A percentile compares a stretch with the other conserved stretches of the same genome.
phyloP scores from a whole-genome alignment of 257 asterid species.

The Verbascum thapsus region DNA sequence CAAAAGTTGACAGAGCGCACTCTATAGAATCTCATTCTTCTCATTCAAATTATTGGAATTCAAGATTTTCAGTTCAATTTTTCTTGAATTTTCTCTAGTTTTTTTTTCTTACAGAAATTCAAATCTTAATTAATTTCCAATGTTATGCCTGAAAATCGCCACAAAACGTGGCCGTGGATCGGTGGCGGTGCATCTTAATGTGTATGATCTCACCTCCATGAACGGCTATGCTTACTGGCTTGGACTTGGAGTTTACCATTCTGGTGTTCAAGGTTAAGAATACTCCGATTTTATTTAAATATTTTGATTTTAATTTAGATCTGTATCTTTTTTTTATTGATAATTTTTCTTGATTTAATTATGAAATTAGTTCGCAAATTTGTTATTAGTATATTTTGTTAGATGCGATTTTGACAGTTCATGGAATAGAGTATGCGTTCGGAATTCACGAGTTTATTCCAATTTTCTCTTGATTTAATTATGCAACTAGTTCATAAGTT shows the following conservation, averaged over 20 bases:
- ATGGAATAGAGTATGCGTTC: too few relatives aligned
- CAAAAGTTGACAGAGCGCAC: not conserved
- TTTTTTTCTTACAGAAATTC: not conserved
- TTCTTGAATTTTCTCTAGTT: slow-evolving; percentile 4
- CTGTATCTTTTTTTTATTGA: not conserved
- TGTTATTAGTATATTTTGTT: too few relatives aligned
- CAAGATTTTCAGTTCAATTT: not conserved
- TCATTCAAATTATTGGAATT: slow-evolving; percentile 24
- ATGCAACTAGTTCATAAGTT: too few relatives aligned
- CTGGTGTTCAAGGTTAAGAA: slow-evolving; percentile 87
- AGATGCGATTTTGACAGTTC: too few relatives aligned
- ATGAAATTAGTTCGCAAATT: too few relatives aligned
- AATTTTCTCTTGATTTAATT: too few relatives aligned
- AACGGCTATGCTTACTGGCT: slow-evolving; percentile 89
- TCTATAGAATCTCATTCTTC: not conserved
- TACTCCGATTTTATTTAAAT: not conserved
- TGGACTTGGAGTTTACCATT: slow-evolving; percentile 87
- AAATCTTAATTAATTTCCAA: slow-evolving; percentile 25
- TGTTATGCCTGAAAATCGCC: slow-evolving; percentile 65
- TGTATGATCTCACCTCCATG: slow-evolving; percentile 73
- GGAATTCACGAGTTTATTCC: too few relatives aligned
- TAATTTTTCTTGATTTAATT: too few relatives aligned
- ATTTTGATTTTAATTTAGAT: slow-evolving; percentile 27
- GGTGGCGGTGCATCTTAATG: slow-evolving; percentile 69
- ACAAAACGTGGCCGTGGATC: slow-evolving; percentile 51